These are phyloP conservation scores for Talaromyces islandicus DNA, from an alignment of 2,329 filamentous ascomycete genomes.

Conservation along the genomic window DNA sequence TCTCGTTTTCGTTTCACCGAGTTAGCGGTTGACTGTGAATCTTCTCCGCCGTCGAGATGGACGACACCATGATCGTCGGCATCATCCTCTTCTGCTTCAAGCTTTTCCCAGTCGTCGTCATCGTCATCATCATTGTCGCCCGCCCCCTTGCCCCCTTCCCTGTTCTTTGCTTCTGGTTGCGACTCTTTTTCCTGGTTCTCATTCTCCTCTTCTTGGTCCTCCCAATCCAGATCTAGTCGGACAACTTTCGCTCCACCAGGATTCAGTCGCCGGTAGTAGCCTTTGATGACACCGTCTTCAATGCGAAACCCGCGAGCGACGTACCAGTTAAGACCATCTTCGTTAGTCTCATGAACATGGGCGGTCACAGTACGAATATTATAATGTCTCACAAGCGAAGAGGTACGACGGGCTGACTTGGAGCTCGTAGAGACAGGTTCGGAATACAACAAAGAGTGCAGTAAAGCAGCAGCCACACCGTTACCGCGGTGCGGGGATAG, in stretches of 20 bases:
- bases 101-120: conserved; percentile 38
- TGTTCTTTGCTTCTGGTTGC: neutral
- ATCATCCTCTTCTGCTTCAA: conserved; percentile 32
- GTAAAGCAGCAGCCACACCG: conserved; percentile 52
- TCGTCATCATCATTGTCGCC: conserved; percentile 13
- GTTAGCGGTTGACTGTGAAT: conserved; percentile 7
- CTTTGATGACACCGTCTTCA: conserved; percentile 45
- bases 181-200: neutral
- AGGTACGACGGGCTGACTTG: conserved; percentile 17
- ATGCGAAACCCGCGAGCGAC: conserved; percentile 49
- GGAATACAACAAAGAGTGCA: conserved; percentile 38
- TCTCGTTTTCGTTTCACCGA: conserved; percentile 11
- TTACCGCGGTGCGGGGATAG: conserved; percentile 54
- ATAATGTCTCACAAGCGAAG: conserved; percentile 41
- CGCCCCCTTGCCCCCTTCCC: neutral
- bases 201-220: conserved; percentile 14
- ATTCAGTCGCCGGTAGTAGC: conserved; percentile 55
- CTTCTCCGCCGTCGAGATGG: conserved; percentile 21
- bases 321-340: conserved; percentile 58
- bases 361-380: conserved; percentile 50
- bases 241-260: conserved; percentile 53
- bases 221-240: conserved; percentile 28
- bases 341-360: conserved; percentile 60
- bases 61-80: conserved; percentile 26
- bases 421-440: conserved; percentile 6